Base-by-base conservation (phyloP, 768 basidiomycete species). In the Leccinum fibrillosum region DNA sequence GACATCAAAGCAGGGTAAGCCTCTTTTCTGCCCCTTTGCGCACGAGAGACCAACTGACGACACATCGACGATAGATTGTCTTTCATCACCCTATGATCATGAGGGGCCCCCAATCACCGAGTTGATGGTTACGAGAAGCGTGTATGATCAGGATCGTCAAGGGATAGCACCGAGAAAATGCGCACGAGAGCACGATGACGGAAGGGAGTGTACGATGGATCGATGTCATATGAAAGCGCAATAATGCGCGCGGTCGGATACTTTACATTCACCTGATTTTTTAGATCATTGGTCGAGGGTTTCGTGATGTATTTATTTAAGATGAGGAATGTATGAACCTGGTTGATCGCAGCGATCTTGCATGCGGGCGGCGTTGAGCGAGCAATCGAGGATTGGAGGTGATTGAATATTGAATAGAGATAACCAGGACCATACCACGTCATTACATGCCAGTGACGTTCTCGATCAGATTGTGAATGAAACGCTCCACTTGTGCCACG, bases 1-100 rank as follows among this genome's bases (percentile, higher is more conserved):
- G 57, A 63, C 32, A 47, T 62, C 12, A 60, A 53, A 61, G 32
- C 61, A 12, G 54, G 71, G 71, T 72, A 5, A 55, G 70, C 34
- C 4, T 6, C 25, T 10, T 2, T 42, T 42, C 39, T 9, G 9
- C 10, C 28, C 8, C 13, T 10, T 45, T 2, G 1, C 2, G 45
- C 45, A 47, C 21, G 45, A 47, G 45, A 23, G 10, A 42, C n/a
- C 7, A 2, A 1, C 55, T 69, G 23, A 67, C 28, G 3, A 10
- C 4, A 2, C 2, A 1, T 54, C 13, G 17, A 42, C 39, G n/a
- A 12, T 12, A 68, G 68, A 25, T 42, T 69, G 7, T 49, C 63
- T 17, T 53, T 26, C 12, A 42, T 42, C n/a, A 10, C n/a, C 9
- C 30, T 15, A 62, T 67, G 61, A 67, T 19, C 52, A 17, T 23